Evolutionary conservation across 164 flowering plant species (phyloP).

Genomic region (Buxus sempervirens): DNA sequence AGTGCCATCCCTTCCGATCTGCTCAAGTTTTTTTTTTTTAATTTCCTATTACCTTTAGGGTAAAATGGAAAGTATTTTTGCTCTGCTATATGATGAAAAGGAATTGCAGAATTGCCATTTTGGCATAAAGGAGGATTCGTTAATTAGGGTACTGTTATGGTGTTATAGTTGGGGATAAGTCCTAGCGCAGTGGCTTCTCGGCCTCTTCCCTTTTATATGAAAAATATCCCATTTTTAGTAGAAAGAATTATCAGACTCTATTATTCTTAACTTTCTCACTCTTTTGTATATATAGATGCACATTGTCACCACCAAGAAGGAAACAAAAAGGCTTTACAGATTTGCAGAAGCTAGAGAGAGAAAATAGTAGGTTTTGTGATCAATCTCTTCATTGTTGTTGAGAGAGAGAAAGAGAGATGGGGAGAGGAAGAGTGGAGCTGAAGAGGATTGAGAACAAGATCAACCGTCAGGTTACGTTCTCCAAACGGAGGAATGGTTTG

Average conservation of each 20-base stretch:
- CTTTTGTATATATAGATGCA: neutral
- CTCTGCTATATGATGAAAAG: neutral
- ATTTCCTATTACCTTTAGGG: too few relatives aligned
- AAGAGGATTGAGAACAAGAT: conserved; percentile 87
- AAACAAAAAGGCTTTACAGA: neutral
- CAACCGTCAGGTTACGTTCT: conserved; percentile 78
- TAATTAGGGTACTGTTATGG: neutral
- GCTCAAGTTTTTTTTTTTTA: neutral
- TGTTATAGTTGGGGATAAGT: conserved; percentile 8
- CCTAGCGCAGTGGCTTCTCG: conserved; percentile 11
- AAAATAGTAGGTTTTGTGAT: neutral
- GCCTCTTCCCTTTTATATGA: conserved; percentile 11
- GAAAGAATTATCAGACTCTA: conserved; percentile 18
- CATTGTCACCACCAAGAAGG: too few relatives aligned
- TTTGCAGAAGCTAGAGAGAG: conserved; percentile 1
- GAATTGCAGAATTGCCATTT: conserved; percentile 16
- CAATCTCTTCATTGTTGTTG: too few relatives aligned
- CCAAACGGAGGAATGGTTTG: conserved; percentile 73
- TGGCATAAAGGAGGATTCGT: conserved; percentile 18
- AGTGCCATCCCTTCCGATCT: neutral
- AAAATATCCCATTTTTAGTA: conserved; percentile 17
- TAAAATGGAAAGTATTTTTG: too few relatives aligned
- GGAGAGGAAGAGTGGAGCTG: conserved; percentile 79
- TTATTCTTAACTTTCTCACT: conserved; percentile 1
- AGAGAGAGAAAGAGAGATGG: conserved; percentile 35